A percentile compares a stretch with the other conserved stretches of the same genome.
phyloP scores from a whole-genome alignment of 495 filamentous ascomycete species.

The Podospora pseudoanserina region DNA sequence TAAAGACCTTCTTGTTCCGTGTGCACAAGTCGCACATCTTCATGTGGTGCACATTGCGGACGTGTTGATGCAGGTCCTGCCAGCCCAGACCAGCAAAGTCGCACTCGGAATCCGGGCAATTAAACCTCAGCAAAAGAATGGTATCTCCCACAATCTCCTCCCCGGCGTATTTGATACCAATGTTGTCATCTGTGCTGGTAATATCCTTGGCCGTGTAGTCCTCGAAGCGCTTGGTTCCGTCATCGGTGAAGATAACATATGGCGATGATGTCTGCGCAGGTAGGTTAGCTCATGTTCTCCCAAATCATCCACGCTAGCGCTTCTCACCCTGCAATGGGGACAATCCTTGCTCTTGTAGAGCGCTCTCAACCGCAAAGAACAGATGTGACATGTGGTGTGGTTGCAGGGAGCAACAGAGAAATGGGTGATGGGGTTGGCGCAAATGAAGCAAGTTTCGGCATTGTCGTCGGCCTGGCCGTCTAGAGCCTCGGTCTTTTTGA shows the following conservation, averaged over 20 bases:
- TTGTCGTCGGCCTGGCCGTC: slow-evolving; percentile 48
- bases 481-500: slow-evolving; percentile 26
- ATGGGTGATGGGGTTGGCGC: slow-evolving; percentile 80
- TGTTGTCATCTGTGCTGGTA: slow-evolving; percentile 67
- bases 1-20: slow-evolving; percentile 94
- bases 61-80: slow-evolving; percentile 91
- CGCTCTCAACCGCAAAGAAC: slow-evolving; percentile 79
- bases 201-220: slow-evolving; percentile 74
- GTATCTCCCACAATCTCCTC: slow-evolving; percentile 86
- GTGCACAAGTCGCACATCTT: slow-evolving; percentile 96
- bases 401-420: slow-evolving; percentile 87
- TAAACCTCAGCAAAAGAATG: slow-evolving; percentile 82
- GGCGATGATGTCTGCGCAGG: slow-evolving; percentile 63
- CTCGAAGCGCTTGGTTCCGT: slow-evolving; percentile 71
- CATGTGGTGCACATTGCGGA: slow-evolving; percentile 73
- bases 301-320: slow-evolving; percentile 10
- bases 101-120: slow-evolving; percentile 82
- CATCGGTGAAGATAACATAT: slow-evolving; percentile 88
- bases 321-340: slow-evolving; percentile 82
- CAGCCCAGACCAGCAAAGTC: slow-evolving; percentile 88
- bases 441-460: slow-evolving; percentile 92
- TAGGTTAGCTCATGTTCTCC: slow-evolving; percentile 11
- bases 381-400: slow-evolving; percentile 94
- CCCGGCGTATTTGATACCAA: slow-evolving; percentile 87
- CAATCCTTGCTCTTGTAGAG: slow-evolving; percentile 95